Evolutionary conservation across 805 yeast species (phyloP), one percentile per base, ranked within the genome.

Genomic region (Pichia insulana): DNA sequence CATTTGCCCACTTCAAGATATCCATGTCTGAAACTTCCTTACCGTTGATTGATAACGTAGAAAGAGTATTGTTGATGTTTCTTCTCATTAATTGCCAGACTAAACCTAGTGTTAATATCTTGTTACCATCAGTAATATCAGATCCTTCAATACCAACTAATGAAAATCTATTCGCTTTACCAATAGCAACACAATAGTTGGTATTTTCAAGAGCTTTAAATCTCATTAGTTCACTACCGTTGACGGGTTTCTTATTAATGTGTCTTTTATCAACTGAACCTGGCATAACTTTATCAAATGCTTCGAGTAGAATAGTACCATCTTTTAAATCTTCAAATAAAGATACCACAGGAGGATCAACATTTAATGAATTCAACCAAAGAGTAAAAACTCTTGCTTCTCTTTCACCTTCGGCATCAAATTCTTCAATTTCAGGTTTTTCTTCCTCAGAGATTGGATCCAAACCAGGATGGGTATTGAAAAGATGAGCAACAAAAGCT

Each of bases 11-110:
- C 58, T 74, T 77, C 61, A 92, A 73, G 35, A 92, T 89, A 59
- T 92, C 97, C 28, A 77, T 46, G 67, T 92, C 98, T 17, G 85
- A 66, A 52, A 89, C 67, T 50, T 82, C 88, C 54, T 76, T 74
- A 48, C 94, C 94, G 43, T 78, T 76, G 45, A 78, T 68, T 5
- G 87, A 73, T 50, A 92, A 69, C 34, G 78, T 72, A 40, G 82
- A 73, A 58, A 92, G 73, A 2, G 98, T 92, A 52, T 80, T 75
- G 47, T 80, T 81, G 55, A 92, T 94, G 65, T 92, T 92, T 62
- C 96, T 78, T 62, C 98, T 80, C 98, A 92, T 92, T 58, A 92
- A 74, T 71, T 92, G 98, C 98, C 98, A 92, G 31, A 90, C 97
- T 42, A 92, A 73, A 12, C 92, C 98, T 53, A 92, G 73, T 0